A percentile compares a stretch with the other conserved stretches of the same genome.
Evolutionary conservation across 2,329 filamentous ascomycete genomes (phyloP).

Genomic region (Calonectria naviculata): DNA sequence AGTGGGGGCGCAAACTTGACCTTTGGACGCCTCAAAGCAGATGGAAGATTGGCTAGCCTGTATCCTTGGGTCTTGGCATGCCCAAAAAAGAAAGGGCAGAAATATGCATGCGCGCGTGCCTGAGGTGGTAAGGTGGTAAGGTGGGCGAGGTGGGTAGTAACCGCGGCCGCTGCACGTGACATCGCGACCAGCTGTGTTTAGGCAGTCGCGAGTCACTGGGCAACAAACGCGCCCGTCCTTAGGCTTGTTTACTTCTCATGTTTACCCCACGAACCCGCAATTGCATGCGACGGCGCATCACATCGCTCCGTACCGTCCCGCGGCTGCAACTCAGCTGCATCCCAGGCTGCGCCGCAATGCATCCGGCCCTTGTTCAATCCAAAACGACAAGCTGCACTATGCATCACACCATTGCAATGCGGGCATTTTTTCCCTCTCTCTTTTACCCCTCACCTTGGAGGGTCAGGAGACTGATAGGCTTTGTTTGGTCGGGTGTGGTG

Average conservation of each 20-base stretch:
- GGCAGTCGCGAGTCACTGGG: constrained; percentile 8
- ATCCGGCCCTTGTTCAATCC: constrained; percentile 34
- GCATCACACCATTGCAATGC: constrained; percentile 34
- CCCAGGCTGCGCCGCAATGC: constrained; percentile 21
- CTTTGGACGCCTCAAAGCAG: background rate
- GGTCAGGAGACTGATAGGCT: constrained; percentile 35
- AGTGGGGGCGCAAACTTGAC: constrained; percentile 29
- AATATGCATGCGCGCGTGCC: constrained; percentile 4
- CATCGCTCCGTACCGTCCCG: constrained; percentile 9
- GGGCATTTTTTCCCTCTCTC: constrained; percentile 35
- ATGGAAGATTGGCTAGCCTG: background rate
- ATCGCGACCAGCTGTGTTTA: constrained; percentile 23
- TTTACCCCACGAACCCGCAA: constrained; percentile 30
- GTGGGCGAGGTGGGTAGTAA: background rate
- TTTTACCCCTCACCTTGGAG: constrained; percentile 40
- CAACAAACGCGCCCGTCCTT: constrained; percentile 35
- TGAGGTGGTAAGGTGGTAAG: background rate
- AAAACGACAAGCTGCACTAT: constrained; percentile 42
- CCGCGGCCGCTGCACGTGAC: constrained; percentile 33
- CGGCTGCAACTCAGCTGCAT: constrained; percentile 14
- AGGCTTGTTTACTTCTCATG: constrained; percentile 41
- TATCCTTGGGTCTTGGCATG: background rate
- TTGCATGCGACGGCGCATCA: constrained; percentile 4
- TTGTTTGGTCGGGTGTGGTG: constrained; percentile 25
- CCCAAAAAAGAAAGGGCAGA: constrained; percentile 5